Base-by-base conservation (phyloP, 163 green algal genomes). In the Trebouxiophyceae sp. region DNA sequence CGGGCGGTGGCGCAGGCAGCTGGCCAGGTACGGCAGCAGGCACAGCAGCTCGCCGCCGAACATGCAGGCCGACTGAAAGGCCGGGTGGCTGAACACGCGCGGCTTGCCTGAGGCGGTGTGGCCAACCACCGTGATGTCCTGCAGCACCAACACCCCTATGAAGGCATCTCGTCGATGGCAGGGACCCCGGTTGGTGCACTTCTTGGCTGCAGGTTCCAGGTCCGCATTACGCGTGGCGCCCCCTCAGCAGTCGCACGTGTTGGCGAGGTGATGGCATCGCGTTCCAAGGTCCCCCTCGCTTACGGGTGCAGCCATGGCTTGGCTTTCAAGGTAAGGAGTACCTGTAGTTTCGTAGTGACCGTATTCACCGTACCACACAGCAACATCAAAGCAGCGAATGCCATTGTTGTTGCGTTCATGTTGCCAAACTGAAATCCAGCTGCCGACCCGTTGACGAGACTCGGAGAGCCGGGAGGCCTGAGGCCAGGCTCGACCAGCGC, bases 41-140 rank as follows among this genome's bases (percentile, higher is more conserved):
- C 83, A 90, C 29, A 91, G 65, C 7, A 74, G 63, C 71, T 92
- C 85, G 4, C 75, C 77, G 1, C 65, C 29, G 46, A 86, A 82
- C 71, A 86, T 85, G 56, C 74, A 75, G 8, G 68, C 70, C 32
- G 75, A 77, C 46, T 93, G 87, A 16, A 95, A 65, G 7, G 77
- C 81, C 5, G 87, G 88, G 62, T 95, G 88, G 31, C 86, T 80
- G 71, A 95, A 95, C 5, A 54, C 66, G 3, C 79, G 4, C 0
- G 73, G 57, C 27, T 65, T 70, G n/a, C 84, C 85, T 65, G 81
- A 63, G 3, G 54, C 47, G 0, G 68, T 70, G 0, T 65, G 45
- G 8, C 81, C 81, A 28, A 88, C 74, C 1, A 91, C 77, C 4
- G 76, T 79, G 31, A 84, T 76, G 62, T 96, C 89, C 29, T 16